A percentile compares a stretch with the other conserved stretches of the same genome.
Evolutionary conservation across 148 eudicot species (phyloP).

Genomic region (Dianthus caryophyllus): DNA sequence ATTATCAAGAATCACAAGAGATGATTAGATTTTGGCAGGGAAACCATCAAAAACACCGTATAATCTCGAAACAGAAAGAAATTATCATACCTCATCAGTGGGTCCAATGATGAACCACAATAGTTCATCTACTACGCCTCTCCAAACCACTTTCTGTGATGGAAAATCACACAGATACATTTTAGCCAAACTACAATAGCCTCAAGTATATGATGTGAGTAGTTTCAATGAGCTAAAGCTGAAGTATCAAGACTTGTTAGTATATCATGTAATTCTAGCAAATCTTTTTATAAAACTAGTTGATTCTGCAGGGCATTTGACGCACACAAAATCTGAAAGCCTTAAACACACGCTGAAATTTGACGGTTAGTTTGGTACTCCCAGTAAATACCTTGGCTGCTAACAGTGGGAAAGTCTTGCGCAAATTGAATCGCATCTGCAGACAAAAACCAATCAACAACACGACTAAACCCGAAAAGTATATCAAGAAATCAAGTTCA

Average conservation of each 20-base stretch:
- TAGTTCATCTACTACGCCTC: slow-evolving; percentile 90
- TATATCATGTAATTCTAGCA: neutral
- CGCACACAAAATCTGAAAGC: neutral
- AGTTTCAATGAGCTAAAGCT: neutral
- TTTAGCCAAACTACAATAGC: slow-evolving; percentile 12
- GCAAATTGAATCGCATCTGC: slow-evolving; percentile 94
- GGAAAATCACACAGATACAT: slow-evolving; percentile 5
- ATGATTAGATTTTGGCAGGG: neutral
- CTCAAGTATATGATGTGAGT: slow-evolving; percentile 6
- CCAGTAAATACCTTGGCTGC: slow-evolving; percentile 64
- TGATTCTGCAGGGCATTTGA: slow-evolving; percentile 7
- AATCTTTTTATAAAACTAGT: neutral
- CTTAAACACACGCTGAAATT: neutral
- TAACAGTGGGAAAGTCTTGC: slow-evolving; percentile 75
- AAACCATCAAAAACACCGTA: neutral
- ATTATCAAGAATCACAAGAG: neutral
- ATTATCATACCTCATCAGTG: slow-evolving; percentile 65
- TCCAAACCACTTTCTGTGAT: slow-evolving; percentile 77
- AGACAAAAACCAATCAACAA: slow-evolving; percentile 1
- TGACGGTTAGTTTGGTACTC: neutral
- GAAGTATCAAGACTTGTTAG: neutral
- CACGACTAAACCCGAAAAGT: slow-evolving; percentile 1
- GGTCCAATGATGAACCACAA: slow-evolving; percentile 96
- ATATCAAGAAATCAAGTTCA: neutral
- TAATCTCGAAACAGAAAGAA: no score